These are phyloP conservation scores for Suhomyces vadensis DNA, from an alignment of 805 yeast species.

Conservation along the genomic window DNA sequence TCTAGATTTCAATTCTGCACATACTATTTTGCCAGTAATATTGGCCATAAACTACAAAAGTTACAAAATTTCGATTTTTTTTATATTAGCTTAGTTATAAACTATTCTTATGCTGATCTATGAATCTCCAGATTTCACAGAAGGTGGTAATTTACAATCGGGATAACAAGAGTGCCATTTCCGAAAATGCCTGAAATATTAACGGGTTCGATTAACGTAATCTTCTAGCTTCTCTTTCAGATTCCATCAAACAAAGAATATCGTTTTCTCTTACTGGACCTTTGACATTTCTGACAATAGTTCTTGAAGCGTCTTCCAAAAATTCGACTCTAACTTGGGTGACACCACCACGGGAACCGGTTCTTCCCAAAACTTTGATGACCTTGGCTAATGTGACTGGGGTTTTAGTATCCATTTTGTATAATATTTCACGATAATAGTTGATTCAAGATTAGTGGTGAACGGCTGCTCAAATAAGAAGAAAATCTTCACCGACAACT, in stretches of 20 bases:
- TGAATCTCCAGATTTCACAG: conserved; percentile 3
- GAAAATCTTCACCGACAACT: not conserved
- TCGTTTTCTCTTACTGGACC: conserved; percentile 98
- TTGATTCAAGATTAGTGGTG: conserved; percentile 5
- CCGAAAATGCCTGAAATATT: not conserved
- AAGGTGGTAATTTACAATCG: conserved; percentile 2
- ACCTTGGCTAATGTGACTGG: conserved; percentile 99
- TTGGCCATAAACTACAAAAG: not conserved
- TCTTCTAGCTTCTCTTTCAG: conserved; percentile 99
- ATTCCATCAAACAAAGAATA: conserved; percentile 98
- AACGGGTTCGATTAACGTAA: conserved; percentile 68
- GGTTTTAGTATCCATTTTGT: conserved; percentile 57
- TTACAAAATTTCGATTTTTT: not conserved
- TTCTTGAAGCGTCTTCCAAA: conserved; percentile 92
- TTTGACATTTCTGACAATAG: conserved; percentile 95
- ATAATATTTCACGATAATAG: not conserved
- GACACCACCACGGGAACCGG: conserved; percentile 99
- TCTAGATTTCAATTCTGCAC: too few species aligned
- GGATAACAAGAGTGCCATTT: not conserved
- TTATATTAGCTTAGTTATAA: conserved; percentile 1
- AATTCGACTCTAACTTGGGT: conserved; percentile 98
- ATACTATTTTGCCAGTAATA: too few species aligned
- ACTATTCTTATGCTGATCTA: conserved; percentile 1
- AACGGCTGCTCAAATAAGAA: conserved; percentile 1
- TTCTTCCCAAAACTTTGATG: conserved; percentile 98